Conservation (phyloP, 2,329 filamentous ascomycete species). For the Harringtonia aguacate region DNA sequence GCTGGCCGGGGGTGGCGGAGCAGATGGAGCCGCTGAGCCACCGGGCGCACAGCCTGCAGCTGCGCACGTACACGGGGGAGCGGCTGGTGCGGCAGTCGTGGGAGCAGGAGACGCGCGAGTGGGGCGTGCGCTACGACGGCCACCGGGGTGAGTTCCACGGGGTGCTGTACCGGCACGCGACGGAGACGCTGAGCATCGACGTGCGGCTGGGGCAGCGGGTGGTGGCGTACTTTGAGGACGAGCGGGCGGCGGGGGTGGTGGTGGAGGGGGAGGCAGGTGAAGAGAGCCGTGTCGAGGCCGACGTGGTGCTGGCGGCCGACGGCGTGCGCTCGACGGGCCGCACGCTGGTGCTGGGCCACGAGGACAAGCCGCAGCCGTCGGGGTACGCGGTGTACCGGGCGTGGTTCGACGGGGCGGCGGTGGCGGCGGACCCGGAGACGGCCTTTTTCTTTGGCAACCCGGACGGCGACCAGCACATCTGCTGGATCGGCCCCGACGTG, state of each 20-base stretch:
- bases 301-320: constrained; percentile 38
- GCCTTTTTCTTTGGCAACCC: constrained; percentile 10
- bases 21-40: constrained; percentile 39
- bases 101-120: constrained; percentile 15
- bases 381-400: constrained; percentile 35
- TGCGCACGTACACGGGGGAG: constrained; percentile 10
- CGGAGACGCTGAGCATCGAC: constrained; percentile 36
- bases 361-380: constrained; percentile 30
- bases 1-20: constrained; percentile 32
- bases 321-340: constrained; percentile 37
- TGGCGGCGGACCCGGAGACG: constrained; percentile 13
- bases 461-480: constrained; percentile 37
- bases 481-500: constrained; percentile 41
- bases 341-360: constrained; percentile 31
- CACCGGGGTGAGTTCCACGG: constrained; percentile 42
- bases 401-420: constrained; percentile 24
- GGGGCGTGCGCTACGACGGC: constrained; percentile 39
- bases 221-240: constrained; percentile 38
- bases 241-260: constrained; percentile 34
- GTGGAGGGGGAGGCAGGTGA: constrained; percentile 21
- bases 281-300: constrained; percentile 19
- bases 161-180: constrained; percentile 37
- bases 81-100: constrained; percentile 9
- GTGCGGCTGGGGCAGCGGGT: constrained; percentile 39
- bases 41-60: constrained; percentile 21